phyloP scores from a whole-genome alignment of 2,329 filamentous ascomycete genomes.

The Trichophyton verrucosum region DNA sequence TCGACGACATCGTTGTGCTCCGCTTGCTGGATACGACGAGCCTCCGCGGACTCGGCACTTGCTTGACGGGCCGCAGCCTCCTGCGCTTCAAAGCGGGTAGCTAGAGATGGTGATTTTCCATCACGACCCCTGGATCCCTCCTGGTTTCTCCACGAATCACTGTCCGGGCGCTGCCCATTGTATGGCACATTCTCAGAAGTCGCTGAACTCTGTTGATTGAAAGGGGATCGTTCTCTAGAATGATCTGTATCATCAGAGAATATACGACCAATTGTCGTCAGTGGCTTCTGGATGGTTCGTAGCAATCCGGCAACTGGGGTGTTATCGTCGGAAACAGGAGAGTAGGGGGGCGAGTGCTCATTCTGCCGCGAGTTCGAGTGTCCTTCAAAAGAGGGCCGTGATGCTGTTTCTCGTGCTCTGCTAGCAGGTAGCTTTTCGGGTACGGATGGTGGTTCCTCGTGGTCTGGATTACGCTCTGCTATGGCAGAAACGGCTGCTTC shows the following conservation, averaged over 20 bases:
- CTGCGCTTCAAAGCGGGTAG: conserved; percentile 52
- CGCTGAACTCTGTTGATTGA: conserved; percentile 20
- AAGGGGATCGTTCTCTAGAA: conserved; percentile 29
- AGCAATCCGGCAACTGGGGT: conserved; percentile 75
- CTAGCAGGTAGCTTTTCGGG: conserved; percentile 39
- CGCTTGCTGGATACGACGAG: conserved; percentile 63
- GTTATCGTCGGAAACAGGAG: conserved; percentile 53
- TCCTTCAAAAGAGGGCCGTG: conserved; percentile 47
- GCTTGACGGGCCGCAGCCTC: conserved; percentile 84
- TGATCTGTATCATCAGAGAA: conserved; percentile 59
- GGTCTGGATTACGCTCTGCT: conserved; percentile 67
- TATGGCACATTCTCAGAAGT: conserved; percentile 8
- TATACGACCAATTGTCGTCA: conserved; percentile 86
- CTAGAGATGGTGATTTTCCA: conserved; percentile 14
- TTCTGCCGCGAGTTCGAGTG: conserved; percentile 39
- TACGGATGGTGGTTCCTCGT: conserved; percentile 34
- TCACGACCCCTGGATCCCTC: conserved; percentile 17
- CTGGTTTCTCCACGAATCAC: conserved; percentile 14
- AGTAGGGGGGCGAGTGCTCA: conserved; percentile 22
- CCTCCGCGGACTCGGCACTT: conserved; percentile 78
- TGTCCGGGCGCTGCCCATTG: conserved; percentile 3
- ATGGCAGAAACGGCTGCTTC: conserved; percentile 92
- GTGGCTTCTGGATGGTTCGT: conserved; percentile 77
- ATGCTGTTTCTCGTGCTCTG: conserved; percentile 42
- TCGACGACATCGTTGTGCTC: conserved; percentile 90